These are phyloP conservation scores for Metschnikowia bowlesiae DNA, from an alignment of 805 yeast species.

Conservation along the genomic window DNA sequence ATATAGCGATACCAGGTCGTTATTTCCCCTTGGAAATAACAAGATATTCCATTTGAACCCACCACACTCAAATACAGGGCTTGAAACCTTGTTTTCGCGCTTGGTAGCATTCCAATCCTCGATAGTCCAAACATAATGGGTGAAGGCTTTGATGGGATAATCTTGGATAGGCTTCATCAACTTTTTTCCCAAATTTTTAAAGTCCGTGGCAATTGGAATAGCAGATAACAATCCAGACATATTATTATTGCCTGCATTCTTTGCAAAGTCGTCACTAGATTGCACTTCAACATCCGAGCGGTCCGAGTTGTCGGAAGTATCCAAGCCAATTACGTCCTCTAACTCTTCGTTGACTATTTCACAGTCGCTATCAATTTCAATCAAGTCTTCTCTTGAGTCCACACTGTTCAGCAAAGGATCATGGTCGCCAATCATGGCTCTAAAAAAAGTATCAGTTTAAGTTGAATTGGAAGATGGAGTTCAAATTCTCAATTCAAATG, in stretches of 20 bases:
- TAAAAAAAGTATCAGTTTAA: background rate
- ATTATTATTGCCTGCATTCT: background rate
- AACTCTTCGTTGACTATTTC: conserved; percentile 6
- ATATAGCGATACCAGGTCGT: conserved; percentile 61
- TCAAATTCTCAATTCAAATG: background rate
- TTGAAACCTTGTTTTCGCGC: conserved; percentile 42
- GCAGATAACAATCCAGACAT: background rate
- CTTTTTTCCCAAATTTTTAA: conserved; percentile 21
- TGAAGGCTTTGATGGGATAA: conserved; percentile 33
- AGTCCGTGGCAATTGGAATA: conserved; percentile 30
- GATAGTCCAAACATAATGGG: conserved; percentile 47
- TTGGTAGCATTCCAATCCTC: conserved; percentile 41
- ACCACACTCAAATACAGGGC: conserved; percentile 51
- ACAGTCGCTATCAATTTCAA: conserved; percentile 7
- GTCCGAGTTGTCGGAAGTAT: conserved; percentile 18
- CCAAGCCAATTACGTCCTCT: conserved; percentile 11
- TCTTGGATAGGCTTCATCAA: conserved; percentile 38
- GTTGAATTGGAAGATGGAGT: background rate
- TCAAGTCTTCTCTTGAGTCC: conserved; percentile 6
- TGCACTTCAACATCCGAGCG: conserved; percentile 11
- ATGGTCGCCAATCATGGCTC: conserved; percentile 3
- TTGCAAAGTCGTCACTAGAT: background rate
- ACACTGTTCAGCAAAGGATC: background rate
- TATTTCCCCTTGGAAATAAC: conserved; percentile 74
- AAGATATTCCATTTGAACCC: conserved; percentile 65